phyloP scores from a whole-genome alignment of 495 filamentous ascomycete species.

The Neurospora tetraspora region DNA sequence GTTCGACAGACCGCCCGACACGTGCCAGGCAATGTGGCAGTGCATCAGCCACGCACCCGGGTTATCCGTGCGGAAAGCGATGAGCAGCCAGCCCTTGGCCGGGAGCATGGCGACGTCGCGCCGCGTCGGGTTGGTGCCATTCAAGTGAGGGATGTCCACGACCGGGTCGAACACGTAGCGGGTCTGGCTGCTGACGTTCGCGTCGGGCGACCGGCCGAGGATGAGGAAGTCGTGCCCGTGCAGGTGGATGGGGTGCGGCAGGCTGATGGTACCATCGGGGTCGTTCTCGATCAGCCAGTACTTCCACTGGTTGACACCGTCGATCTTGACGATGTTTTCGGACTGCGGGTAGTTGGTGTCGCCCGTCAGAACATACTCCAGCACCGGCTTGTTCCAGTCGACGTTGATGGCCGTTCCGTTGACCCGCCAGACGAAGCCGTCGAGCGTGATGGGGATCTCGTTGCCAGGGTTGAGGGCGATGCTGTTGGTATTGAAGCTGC shows the following conservation, averaged over 20 bases:
- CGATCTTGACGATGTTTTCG: slow-evolving; percentile 29
- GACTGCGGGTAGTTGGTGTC: slow-evolving; percentile 26
- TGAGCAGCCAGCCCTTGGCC: slow-evolving; percentile 33
- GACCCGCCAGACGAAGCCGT: slow-evolving; percentile 32
- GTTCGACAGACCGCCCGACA: slow-evolving; percentile 36
- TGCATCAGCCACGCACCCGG: slow-evolving; percentile 48
- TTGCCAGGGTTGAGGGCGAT: slow-evolving; percentile 18
- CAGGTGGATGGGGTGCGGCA: slow-evolving; percentile 38
- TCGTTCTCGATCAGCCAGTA: slow-evolving; percentile 45
- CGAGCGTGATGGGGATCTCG: slow-evolving; percentile 20
- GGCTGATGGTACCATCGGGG: slow-evolving; percentile 25
- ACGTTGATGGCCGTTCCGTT: slow-evolving; percentile 30
- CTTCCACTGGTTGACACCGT: slow-evolving; percentile 33
- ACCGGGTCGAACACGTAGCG: slow-evolving; percentile 26
- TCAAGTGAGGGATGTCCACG: slow-evolving; percentile 18
- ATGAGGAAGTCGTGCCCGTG: slow-evolving; percentile 52
- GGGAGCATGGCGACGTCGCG: slow-evolving; percentile 50
- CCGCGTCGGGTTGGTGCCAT: slow-evolving; percentile 43
- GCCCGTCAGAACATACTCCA: slow-evolving; percentile 25
- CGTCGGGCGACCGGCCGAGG: slow-evolving; percentile 30
- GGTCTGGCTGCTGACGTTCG: slow-evolving; percentile 1
- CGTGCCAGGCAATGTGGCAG: slow-evolving; percentile 50
- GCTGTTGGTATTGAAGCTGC: slow-evolving; percentile 14
- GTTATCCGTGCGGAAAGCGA: slow-evolving; percentile 48
- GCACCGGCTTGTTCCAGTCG: slow-evolving; percentile 32